Evolutionary conservation across 805 yeast genomes (phyloP), one percentile per base, ranked within the genome.

Genomic region (Candida chauliodis): DNA sequence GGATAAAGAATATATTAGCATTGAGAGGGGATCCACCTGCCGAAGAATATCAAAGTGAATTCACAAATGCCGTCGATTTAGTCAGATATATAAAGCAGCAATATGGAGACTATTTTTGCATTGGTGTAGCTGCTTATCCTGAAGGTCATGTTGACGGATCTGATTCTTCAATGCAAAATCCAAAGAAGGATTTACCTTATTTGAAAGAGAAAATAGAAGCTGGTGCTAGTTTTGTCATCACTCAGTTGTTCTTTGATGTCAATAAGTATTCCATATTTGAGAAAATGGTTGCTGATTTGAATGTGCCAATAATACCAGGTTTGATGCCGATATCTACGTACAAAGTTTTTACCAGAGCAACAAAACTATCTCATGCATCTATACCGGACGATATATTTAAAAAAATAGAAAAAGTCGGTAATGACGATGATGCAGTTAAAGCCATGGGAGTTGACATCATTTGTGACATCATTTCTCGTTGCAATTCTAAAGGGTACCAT

Each of bases 41-140:
- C 7, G 66, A 69, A 48, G 89, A 81, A 49, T 78, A 78, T 53
- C 74, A 79, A 39, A 66, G 73, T 39, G 83, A 77, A 38, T 90
- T 89, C 62, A 66, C 70, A 45, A 73, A 81, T 55, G 98, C 99
- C 1, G 83, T 78, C 1, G 99, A 93, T 57, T 73, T 93, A 43
- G 95, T 93, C 8, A 74, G 66, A 47, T 90, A 91, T 57, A 90
- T 93, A 48, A 78, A 76, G 48, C 47, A 69, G 38, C 58, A 77
- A 34, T 71, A 90, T 55, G 93, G 87, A 3, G 85, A 85, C 54
- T 83, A 80, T 50, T 91, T 91, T 63, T 85, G 96, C 55, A 71
- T 91, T 39, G 99, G 99, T 43, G 99, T 91, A 11, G 99, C 99
- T 2, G 97, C 95, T 1, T 91, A 91, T 59, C 96, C 99, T 7